Evolutionary conservation across 2,329 filamentous ascomycete species (phyloP).

Genomic region (Orbilia javanica): DNA sequence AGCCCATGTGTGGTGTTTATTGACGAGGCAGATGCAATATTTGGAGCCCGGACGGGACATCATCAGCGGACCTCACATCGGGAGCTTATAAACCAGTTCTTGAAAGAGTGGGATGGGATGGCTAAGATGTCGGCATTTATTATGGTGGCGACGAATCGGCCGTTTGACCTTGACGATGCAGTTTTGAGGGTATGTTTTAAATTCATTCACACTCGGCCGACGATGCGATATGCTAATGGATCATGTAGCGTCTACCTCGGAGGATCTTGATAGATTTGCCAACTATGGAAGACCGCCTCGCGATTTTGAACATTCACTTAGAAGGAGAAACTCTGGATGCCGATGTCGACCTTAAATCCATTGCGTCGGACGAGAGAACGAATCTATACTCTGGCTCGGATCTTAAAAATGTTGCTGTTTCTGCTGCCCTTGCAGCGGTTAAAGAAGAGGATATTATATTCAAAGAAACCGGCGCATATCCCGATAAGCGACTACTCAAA

Average conservation of each 20-base stretch:
- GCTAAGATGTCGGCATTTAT: slow-evolving; percentile 87
- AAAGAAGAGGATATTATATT: slow-evolving; percentile 74
- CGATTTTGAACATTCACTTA: slow-evolving; percentile 79
- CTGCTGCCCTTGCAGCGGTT: slow-evolving; percentile 82
- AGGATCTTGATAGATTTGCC: slow-evolving; percentile 62
- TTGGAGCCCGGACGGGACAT: slow-evolving; percentile 79
- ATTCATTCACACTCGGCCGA: background rate
- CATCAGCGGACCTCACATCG: slow-evolving; percentile 79
- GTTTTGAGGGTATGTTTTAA: slow-evolving; percentile 71
- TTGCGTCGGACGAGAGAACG: slow-evolving; percentile 73
- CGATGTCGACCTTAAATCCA: slow-evolving; percentile 72
- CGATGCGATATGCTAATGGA: slow-evolving; percentile 9
- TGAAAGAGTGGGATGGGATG: slow-evolving; percentile 97
- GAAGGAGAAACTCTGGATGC: slow-evolving; percentile 75
- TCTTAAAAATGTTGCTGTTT: slow-evolving; percentile 84
- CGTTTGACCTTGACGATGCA: slow-evolving; percentile 92
- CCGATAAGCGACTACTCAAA: slow-evolving; percentile 76
- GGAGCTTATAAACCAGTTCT: slow-evolving; percentile 95
- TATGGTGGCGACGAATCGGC: slow-evolving; percentile 96
- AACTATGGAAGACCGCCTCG: slow-evolving; percentile 71
- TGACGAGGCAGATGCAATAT: slow-evolving; percentile 93
- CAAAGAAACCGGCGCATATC: slow-evolving; percentile 68
- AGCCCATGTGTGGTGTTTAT: slow-evolving; percentile 95
- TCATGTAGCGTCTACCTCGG: slow-evolving; percentile 59
- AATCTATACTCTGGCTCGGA: slow-evolving; percentile 85